phyloP scores from a whole-genome alignment of 306 rosid genomes.

The Crotalaria pallida region DNA sequence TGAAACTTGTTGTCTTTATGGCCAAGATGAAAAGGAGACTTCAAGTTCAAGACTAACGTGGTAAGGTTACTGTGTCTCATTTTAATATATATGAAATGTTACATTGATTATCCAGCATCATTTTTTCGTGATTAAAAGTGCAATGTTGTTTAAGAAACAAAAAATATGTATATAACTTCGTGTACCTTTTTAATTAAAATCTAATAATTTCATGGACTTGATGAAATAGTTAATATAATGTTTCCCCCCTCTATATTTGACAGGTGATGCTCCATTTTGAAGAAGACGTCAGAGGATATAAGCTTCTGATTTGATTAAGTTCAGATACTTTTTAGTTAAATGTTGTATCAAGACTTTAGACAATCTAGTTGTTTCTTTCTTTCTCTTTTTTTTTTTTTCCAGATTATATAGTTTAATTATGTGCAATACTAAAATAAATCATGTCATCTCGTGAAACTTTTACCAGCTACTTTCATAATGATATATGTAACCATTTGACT shows the following conservation, averaged over 20 bases:
- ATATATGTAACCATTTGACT: too few species aligned
- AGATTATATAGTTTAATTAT: too few species aligned
- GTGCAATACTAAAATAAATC: neutral
- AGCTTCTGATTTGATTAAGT: neutral
- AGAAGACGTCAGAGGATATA: neutral
- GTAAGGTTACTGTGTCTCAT: neutral
- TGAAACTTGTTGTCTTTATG: neutral
- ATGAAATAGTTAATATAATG: too few species aligned
- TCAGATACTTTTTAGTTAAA: too few species aligned
- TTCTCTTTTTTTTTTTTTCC: too few species aligned
- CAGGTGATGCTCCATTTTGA: neutral
- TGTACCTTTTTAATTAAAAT: too few species aligned
- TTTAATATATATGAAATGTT: neutral
- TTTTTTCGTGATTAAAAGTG: neutral
- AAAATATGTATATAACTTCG: neutral
- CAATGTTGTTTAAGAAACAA: neutral
- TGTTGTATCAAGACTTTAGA: too few species aligned
- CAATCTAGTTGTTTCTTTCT: too few species aligned
- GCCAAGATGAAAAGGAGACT: neutral
- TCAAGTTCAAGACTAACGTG: neutral
- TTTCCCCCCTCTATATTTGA: too few species aligned
- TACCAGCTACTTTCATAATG: neutral
- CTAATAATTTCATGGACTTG: too few species aligned
- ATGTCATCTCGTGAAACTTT: neutral
- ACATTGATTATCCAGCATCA: neutral